Evolutionary conservation across 257 asterid genomes (phyloP), one percentile per base, ranked within the genome.

Genomic region (Datura wrightii): DNA sequence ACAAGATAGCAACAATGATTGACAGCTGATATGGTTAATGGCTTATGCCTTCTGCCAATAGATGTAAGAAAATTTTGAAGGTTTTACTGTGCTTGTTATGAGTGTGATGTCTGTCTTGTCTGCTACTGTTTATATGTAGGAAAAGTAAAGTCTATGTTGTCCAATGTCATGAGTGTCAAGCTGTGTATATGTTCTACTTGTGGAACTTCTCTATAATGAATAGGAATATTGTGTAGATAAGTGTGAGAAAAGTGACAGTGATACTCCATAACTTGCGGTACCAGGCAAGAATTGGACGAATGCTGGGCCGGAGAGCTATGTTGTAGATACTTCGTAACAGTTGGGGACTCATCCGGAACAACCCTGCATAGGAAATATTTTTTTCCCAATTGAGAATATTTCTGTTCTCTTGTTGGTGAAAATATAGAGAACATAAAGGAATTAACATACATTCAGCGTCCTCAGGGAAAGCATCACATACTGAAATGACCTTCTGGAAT

Each of bases 381-480:
- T 72, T 76, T 31, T n/a, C 3, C 63, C 0, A 4, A 1, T 78
- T 78, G 63, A 52, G 82, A 78, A 52, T 74, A 2, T 78, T 13
- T 52, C 42, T 0, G 7, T 78, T 78, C 63, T 52, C 59, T 78
- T 31, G 15, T 78, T 52, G 62, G 5, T 76, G 81, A 31, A 52
- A 52, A 36, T 0, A 52, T 78, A 34, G 52, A 79, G 55, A 67
- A 37, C 34, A 37, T 19, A 46, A 76, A 76, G 31, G 52, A 76
- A 69, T 80, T n/a, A 18, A 84, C 94, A 0, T 90, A 95, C 98
- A 62, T 86, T 93, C 93, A 44, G 95, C 88, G 6, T 92, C 91
- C n/a, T 86, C 90, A 6, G 96, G 98, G 87, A 92, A 95, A 80
- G 92, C 91, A 80, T 94, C 97, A 74, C 93, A 93, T 66, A 90